Evolutionary conservation across 805 yeast species (phyloP), one percentile per base, ranked within the genome.

Genomic region (Metschnikowia bowlesiae): DNA sequence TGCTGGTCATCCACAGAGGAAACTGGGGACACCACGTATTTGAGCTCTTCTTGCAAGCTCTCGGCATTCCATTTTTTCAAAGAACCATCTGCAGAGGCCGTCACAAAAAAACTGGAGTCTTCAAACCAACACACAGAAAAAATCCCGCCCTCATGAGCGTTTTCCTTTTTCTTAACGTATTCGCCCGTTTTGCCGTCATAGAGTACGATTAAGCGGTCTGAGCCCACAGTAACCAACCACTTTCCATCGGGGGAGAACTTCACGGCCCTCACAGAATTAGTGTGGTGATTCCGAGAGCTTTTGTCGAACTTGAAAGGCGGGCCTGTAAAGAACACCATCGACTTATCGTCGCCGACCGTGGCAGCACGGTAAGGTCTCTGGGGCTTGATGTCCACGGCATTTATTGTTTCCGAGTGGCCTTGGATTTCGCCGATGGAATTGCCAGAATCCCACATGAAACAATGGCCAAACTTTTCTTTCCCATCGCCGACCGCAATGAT

Each of bases 401-500:
- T 89, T 62, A 92, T 82, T 43, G 80, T 81, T 28, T 89, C 84
- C 14, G 92, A 79, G 65, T 94, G 99, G 26, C 99, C 99, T 44
- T 90, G 83, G 60, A 92, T 85, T 64, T 94, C 98, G 49, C 99
- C 99, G 40, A 94, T 83, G n/a, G 97, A 82, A 68, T 94, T 94
- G 53, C 99, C 99, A 1, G 96, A 80, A 63, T 94, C 99, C 80
- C 86, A 87, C 7, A 96, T 82, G 66, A 92, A 89, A 55, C 95
- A 90, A 58, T 87, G 96, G 6, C 98, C 99, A 63, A 81, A 91
- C 53, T 87, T 79, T 59, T 90, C 97, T 57, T 85, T 85, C 45
- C 98, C 99, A 58, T 87, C 85, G 49, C 99, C 99, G 9, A 91
- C 98, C 1, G 96, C 96, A 62, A 94, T 88, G 47, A 94, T 72